Percentiles rank a stretch among this genome's conserved stretches.
Evolutionary conservation across 176 grass and related monocot genomes (phyloP).

Genomic region (Ampelocalamus luodianensis): DNA sequence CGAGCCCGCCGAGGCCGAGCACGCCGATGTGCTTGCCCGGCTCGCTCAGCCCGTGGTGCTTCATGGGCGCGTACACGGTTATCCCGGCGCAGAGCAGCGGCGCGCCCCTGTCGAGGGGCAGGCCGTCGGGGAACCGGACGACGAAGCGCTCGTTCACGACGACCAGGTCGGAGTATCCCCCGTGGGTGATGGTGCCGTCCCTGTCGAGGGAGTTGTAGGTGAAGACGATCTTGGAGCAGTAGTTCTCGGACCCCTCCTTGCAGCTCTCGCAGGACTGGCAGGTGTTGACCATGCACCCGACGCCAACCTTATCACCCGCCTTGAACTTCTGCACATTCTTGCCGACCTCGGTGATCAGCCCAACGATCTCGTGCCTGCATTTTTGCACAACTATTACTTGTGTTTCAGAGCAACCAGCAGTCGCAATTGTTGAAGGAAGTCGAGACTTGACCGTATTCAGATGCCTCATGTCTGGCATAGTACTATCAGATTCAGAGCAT

Average conservation of each 20-base stretch:
- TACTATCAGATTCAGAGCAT: not conserved
- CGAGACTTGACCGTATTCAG: not conserved
- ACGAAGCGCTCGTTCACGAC: conserved; percentile 55
- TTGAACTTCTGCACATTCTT: conserved; percentile 54
- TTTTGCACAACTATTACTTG: not conserved
- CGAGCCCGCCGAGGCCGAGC: conserved; percentile 65
- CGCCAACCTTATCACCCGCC: conserved; percentile 55
- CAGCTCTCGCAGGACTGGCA: conserved; percentile 63
- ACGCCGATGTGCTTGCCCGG: conserved; percentile 57
- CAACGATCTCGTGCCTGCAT: conserved; percentile 66
- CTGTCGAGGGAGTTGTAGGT: conserved; percentile 64
- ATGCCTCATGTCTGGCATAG: not conserved
- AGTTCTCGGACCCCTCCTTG: conserved; percentile 48
- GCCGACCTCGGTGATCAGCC: conserved; percentile 58
- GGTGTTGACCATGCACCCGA: conserved; percentile 68
- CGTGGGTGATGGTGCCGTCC: conserved; percentile 53
- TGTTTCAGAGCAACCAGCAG: not conserved
- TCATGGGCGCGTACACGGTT: conserved; percentile 74
- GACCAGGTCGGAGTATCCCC: conserved; percentile 61
- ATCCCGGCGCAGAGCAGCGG: conserved; percentile 71
- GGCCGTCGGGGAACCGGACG: conserved; percentile 48
- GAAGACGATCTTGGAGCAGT: conserved; percentile 52
- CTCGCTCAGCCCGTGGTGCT: conserved; percentile 42
- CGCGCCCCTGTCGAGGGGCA: conserved; percentile 54
- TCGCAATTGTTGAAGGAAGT: not conserved